These are phyloP conservation scores for Salicornia ramosissima DNA, from an alignment of 148 eudicot genomes.

Conservation along the genomic window DNA sequence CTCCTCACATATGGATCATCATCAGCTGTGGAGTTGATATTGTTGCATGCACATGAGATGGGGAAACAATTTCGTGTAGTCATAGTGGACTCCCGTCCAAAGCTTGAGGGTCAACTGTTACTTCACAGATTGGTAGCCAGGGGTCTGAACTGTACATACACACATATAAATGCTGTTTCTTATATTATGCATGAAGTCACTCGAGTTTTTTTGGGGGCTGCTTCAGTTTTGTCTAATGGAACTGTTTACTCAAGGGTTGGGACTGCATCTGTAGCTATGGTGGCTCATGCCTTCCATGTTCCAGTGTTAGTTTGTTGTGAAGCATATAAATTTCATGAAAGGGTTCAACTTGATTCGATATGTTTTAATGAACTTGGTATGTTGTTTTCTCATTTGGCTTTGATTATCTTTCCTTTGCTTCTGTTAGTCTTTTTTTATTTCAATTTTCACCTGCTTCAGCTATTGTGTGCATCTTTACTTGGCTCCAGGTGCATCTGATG, in stretches of 20 bases:
- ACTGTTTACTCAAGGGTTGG: constrained; percentile 98
- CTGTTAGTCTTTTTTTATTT: background rate
- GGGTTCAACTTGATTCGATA: constrained; percentile 97
- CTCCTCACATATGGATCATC: constrained; percentile 92
- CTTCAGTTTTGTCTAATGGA: constrained; percentile 87
- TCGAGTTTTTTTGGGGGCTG: constrained; percentile 85
- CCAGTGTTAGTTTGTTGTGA: constrained; percentile 97
- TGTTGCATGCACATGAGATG: constrained; percentile 84
- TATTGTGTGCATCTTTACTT: background rate
- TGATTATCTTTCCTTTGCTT: background rate
- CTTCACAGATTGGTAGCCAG: constrained; percentile 88
- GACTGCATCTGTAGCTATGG: constrained; percentile 97
- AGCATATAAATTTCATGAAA: constrained; percentile 96
- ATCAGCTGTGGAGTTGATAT: constrained; percentile 85
- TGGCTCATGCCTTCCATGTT: constrained; percentile 86
- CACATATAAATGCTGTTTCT: constrained; percentile 92
- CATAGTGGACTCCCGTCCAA: constrained; percentile 86
- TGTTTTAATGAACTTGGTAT: constrained; percentile 98
- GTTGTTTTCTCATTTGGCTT: constrained; percentile 12
- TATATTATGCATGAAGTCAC: constrained; percentile 92
- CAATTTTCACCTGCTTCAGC: background rate
- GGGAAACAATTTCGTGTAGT: constrained; percentile 86
- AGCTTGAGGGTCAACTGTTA: constrained; percentile 80
- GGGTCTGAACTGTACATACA: constrained; percentile 86
- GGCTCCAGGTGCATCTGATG: constrained; percentile 72